These are phyloP conservation scores for Camelina hispida DNA, from an alignment of 345 rosid genomes.

Conservation along the genomic window DNA sequence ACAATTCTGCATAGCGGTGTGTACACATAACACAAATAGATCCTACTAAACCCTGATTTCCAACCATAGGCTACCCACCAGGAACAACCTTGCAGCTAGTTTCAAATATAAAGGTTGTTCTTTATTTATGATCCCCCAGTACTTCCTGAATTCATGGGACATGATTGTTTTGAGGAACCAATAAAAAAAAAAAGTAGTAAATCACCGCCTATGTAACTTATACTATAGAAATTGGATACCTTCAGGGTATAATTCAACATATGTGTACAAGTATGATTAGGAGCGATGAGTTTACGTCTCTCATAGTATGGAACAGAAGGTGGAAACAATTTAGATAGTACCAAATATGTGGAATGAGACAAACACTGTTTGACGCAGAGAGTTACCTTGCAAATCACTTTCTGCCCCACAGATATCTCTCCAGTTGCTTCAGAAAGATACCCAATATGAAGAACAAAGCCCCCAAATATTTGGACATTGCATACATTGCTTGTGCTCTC, in stretches of 20 bases:
- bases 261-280: conserved; percentile 96
- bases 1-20: too few species aligned
- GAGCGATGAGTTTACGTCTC: conserved; percentile 88
- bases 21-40: too few species aligned
- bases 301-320: conserved; percentile 52
- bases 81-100: too few species aligned
- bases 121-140: conserved; percentile 90
- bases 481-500: too few species aligned
- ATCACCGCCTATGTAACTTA: neutral
- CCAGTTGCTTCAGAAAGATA: conserved; percentile 53
- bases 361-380: conserved; percentile 7
- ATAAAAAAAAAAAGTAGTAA: neutral
- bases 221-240: conserved; percentile 48
- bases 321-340: neutral
- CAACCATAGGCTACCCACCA: too few species aligned
- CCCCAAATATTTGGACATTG: conserved; percentile 90
- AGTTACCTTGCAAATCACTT: conserved; percentile 80
- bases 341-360: conserved; percentile 14
- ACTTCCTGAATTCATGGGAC: conserved; percentile 66
- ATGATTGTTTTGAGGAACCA: conserved; percentile 18
- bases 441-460: conserved; percentile 92
- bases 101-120: too few species aligned
- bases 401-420: conserved; percentile 66
- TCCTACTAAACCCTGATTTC: too few species aligned
- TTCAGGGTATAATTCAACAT: conserved; percentile 96